Base-by-base conservation (phyloP, 108 stramenopile species). In the Skeletonema menzelii region DNA sequence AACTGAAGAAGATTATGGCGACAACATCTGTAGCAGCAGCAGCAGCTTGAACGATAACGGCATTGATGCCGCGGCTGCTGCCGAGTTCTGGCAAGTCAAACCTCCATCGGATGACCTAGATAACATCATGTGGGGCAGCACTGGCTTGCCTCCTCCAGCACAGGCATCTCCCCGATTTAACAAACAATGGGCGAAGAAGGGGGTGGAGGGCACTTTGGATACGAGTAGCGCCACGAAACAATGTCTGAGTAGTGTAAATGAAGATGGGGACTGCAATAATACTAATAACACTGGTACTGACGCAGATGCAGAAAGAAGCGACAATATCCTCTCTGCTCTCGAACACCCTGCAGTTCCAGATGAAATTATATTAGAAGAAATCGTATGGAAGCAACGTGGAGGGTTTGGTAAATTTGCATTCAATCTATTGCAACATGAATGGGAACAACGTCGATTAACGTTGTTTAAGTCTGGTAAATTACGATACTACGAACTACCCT, bases 361-460 rank as follows among this genome's bases (percentile, higher is more conserved):
- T 22, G 55, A 70, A 59, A 67, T 81, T 24, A 69, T 81, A 35
- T 64, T 81, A 6, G 72, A 81, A 74, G 80, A 81, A n/a, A 74
- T 81, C 44, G 73, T 70, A 5, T 81, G 80, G 80, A 81, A 81
- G 44, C 80, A 81, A 38, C 68, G 80, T 12, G 69, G 73, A 58
- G 80, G 80, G 38, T 70, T 81, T 42, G 80, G 80, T 5, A 81
- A 74, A 66, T 81, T 66, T 37, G 73, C 73, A 14, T 22, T 81
- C 24, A 73, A 68, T 10, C 47, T 81, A 20, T 17, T 81, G 2
- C 61, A 70, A 5, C 53, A 74, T 32, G 80, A 81, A 65, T 81
- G 80, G 80, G 80, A 81, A 42, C 73, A 81, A 59, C 73, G 80
- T 28, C 69, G 80, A 20, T 68, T 75, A 6, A 58, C 62, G 3